Conservation (phyloP, 306 rosid species). For the Cercis canadensis region DNA sequence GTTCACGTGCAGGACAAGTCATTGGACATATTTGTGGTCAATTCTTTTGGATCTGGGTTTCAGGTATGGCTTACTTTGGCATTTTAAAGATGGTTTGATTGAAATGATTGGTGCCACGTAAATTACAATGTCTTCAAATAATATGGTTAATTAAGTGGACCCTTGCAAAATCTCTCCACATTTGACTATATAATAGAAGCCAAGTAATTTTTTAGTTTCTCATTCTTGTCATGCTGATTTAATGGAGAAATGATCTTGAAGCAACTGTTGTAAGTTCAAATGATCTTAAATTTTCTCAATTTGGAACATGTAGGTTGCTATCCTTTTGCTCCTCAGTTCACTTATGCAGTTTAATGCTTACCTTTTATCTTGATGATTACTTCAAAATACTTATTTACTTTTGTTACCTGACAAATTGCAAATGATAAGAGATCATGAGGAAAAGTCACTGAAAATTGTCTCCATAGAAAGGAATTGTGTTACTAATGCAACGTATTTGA, state of each 20-base stretch:
- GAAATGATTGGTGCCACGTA: constrained; percentile 19
- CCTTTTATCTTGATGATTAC: constrained; percentile 20
- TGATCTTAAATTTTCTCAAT: neutral
- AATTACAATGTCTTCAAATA: neutral
- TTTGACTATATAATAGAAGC: constrained; percentile 1
- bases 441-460: constrained; percentile 17
- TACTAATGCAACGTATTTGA: constrained; percentile 15
- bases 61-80: constrained; percentile 64
- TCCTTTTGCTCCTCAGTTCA: neutral
- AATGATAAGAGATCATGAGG: neutral
- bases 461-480: neutral
- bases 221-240: constrained; percentile 7
- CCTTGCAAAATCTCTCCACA: constrained; percentile 7
- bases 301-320: neutral
- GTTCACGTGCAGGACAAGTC: constrained; percentile 74
- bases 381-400: constrained; percentile 22
- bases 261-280: constrained; percentile 1
- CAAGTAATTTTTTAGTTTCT: constrained; percentile 9
- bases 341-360: neutral
- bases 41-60: constrained; percentile 90
- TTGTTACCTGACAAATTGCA: constrained; percentile 21
- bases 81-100: constrained; percentile 22
- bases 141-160: constrained; percentile 3
- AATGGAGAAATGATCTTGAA: constrained; percentile 19
- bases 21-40: constrained; percentile 94